Percentiles rank a stretch among this genome's conserved stretches.
phyloP scores from a whole-genome alignment of 1,284 basidiomycete genomes.

The Boletus calvinii region DNA sequence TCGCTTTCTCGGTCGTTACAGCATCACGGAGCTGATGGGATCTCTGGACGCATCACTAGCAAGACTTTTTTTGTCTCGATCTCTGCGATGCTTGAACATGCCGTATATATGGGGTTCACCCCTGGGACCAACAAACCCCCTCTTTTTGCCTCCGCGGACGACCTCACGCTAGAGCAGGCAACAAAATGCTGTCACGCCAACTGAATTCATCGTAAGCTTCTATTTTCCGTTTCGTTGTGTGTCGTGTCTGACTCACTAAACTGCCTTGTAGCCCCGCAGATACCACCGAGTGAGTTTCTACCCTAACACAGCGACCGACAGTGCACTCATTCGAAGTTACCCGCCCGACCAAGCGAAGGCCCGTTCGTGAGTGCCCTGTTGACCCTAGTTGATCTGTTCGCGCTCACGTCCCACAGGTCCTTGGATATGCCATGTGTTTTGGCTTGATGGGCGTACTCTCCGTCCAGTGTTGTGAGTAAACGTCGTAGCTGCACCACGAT shows the following conservation, averaged over 20 bases:
- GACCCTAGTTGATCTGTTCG: not conserved
- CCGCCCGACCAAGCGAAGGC: conserved; percentile 6
- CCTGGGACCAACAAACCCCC: too few relatives aligned
- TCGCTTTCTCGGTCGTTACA: not conserved
- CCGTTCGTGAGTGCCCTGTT: conserved; percentile 7
- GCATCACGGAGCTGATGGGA: not conserved
- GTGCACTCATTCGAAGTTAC: not conserved
- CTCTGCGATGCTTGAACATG: too few relatives aligned
- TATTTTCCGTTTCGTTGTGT: not conserved
- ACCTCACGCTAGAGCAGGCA: too few relatives aligned
- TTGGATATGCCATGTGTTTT: conserved; percentile 16
- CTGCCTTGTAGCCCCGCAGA: not conserved
- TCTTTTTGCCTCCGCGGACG: too few relatives aligned
- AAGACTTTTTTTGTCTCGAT: not conserved
- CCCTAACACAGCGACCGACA: not conserved
- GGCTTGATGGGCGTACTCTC: conserved; percentile 17
- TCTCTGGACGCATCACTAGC: not conserved
- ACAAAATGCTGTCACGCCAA: too few relatives aligned
- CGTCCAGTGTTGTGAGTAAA: conserved; percentile 13
- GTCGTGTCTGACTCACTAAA: not conserved
- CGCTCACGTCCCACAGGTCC: conserved; percentile 2
- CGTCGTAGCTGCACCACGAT: too few relatives aligned
- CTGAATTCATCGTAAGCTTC: not conserved
- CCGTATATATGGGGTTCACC: too few relatives aligned
- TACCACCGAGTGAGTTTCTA: not conserved